These are phyloP conservation scores for Coniosporium apollinis DNA, from an alignment of 495 filamentous ascomycete genomes.

Conservation along the genomic window DNA sequence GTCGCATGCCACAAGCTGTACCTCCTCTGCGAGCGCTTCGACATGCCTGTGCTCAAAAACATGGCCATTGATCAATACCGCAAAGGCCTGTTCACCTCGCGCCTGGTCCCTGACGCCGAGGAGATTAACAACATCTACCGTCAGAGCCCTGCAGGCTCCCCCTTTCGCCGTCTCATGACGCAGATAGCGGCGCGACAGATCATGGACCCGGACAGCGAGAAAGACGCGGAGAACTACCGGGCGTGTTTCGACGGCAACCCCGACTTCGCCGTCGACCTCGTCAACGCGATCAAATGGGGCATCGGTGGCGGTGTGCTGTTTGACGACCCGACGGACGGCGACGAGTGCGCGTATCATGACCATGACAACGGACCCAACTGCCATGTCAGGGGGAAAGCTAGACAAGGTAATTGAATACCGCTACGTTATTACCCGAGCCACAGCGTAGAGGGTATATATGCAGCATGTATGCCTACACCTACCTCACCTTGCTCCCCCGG, in stretches of 20 bases:
- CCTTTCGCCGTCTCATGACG: conserved; percentile 29
- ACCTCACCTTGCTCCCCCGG: too few relatives aligned
- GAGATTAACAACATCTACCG: conserved; percentile 33
- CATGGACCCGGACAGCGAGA: conserved; percentile 31
- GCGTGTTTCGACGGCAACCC: conserved; percentile 28
- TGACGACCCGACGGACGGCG: conserved; percentile 29
- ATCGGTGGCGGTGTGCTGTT: conserved; percentile 28
- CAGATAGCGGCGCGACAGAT: conserved; percentile 33
- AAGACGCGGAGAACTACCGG: conserved; percentile 26
- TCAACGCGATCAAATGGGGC: conserved; percentile 29
- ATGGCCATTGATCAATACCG: conserved; percentile 33
- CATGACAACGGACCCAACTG: conserved; percentile 24
- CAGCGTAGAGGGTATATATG: too few relatives aligned
- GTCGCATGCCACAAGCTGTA: conserved; percentile 33
- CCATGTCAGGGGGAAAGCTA: conserved; percentile 16
- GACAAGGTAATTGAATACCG: conserved; percentile 18
- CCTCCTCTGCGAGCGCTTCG: conserved; percentile 29
- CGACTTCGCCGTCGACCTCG: conserved; percentile 31
- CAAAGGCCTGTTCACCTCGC: conserved; percentile 24
- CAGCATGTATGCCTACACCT: too few relatives aligned
- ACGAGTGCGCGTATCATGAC: conserved; percentile 29
- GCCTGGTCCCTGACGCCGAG: conserved; percentile 31
- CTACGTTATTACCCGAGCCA: too few relatives aligned
- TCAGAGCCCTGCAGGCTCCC: conserved; percentile 19
- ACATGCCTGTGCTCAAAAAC: conserved; percentile 30